A percentile compares a stretch with the other conserved stretches of the same genome.
Evolutionary conservation across 1,139 yeast species (phyloP).

Genomic region (Nakaseomyces kungkrabaensis): DNA sequence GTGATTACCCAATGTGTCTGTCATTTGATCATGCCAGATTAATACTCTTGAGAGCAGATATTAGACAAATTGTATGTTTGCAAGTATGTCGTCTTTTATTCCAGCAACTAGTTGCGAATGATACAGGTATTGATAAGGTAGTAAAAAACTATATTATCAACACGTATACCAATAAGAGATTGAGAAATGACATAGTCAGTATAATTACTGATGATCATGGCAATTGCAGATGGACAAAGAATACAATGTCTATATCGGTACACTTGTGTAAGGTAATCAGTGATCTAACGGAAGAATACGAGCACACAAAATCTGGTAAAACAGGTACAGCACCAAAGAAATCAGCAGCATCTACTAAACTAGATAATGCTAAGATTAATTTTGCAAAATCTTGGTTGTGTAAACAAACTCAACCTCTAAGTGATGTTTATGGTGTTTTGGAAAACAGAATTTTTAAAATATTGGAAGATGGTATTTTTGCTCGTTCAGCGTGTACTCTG

Average conservation of each 20-base stretch:
- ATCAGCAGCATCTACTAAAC: conserved; percentile 12
- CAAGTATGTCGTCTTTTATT: conserved; percentile 65
- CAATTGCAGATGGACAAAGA: conserved; percentile 83
- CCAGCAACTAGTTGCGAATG: conserved; percentile 51
- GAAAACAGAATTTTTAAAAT: conserved; percentile 55
- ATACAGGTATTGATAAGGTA: conserved; percentile 25
- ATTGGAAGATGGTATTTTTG: conserved; percentile 23
- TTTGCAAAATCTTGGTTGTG: conserved; percentile 74
- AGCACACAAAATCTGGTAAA: conserved; percentile 4
- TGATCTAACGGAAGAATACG: conserved; percentile 22
- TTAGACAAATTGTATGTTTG: conserved; percentile 73
- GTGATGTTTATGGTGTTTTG: conserved; percentile 70
- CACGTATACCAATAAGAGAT: conserved; percentile 24
- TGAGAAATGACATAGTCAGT: conserved; percentile 57
- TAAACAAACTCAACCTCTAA: conserved; percentile 75
- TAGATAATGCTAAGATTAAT: conserved; percentile 35
- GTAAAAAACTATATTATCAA: conserved; percentile 23
- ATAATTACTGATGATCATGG: conserved; percentile 82
- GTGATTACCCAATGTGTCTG: conserved; percentile 74
- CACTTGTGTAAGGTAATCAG: conserved; percentile 47
- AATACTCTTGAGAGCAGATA: conserved; percentile 70
- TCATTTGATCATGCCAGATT: conserved; percentile 83
- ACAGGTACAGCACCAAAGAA: not conserved
- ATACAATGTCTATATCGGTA: conserved; percentile 60
- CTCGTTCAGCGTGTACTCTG: conserved; percentile 24